Percentiles rank a stretch among this genome's conserved stretches.
Evolutionary conservation across 2,329 filamentous ascomycete genomes (phyloP).

Genomic region (Xylariaceae sp.): DNA sequence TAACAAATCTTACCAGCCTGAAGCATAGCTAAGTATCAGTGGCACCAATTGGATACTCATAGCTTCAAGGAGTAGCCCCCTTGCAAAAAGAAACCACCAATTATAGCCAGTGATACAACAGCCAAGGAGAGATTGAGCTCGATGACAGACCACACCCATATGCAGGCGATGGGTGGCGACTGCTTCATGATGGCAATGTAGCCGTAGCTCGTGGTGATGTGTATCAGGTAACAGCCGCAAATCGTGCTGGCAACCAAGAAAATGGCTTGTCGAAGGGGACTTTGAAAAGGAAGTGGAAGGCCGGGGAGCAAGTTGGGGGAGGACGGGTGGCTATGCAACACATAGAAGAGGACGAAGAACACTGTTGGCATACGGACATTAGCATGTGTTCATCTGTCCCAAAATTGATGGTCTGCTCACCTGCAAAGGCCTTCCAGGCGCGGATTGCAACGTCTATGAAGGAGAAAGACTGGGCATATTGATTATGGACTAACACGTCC

Average conservation of each 20-base stretch:
- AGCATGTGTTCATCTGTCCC: slow-evolving; percentile 1
- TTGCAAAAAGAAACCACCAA: slow-evolving; percentile 45
- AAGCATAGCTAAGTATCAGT: background rate
- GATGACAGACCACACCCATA: slow-evolving; percentile 92
- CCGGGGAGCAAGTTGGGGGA: slow-evolving; percentile 49
- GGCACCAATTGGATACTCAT: slow-evolving; percentile 8
- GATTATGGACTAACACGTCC: slow-evolving; percentile 74
- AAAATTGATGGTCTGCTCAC: slow-evolving; percentile 37
- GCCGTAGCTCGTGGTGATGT: slow-evolving; percentile 73
- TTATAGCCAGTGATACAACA: slow-evolving; percentile 49
- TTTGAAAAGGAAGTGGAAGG: slow-evolving; percentile 46
- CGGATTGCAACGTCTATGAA: slow-evolving; percentile 56
- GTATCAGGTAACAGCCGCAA: slow-evolving; percentile 75
- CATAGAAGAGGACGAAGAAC: slow-evolving; percentile 54
- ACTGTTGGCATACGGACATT: slow-evolving; percentile 37
- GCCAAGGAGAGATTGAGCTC: slow-evolving; percentile 75
- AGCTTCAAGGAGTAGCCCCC: slow-evolving; percentile 49
- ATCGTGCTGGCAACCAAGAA: slow-evolving; percentile 62
- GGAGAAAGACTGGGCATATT: slow-evolving; percentile 67
- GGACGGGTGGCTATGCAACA: slow-evolving; percentile 52
- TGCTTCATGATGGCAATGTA: slow-evolving; percentile 92
- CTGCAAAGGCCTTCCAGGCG: slow-evolving; percentile 49
- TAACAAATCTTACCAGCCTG: background rate
- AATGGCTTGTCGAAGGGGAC: slow-evolving; percentile 52
- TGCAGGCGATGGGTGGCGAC: slow-evolving; percentile 79